Base-by-base conservation (phyloP, 257 asterid genomes). In the Primulina tabacum region DNA sequence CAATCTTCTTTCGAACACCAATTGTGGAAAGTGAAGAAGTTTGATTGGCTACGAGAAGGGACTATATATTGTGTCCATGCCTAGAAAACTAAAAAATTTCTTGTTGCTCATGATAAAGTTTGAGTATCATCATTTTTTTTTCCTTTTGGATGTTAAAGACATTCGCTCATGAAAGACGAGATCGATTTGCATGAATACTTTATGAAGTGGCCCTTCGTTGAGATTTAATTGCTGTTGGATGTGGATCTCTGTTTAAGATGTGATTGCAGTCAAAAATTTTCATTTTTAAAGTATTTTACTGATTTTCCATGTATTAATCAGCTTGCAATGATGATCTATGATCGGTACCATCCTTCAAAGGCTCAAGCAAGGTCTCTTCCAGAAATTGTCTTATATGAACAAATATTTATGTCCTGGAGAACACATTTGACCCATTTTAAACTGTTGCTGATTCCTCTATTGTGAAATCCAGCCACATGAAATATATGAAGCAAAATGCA, bases 301-400 rank as follows among this genome's bases (percentile, higher is more conserved):
- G 75, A 83, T 79, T 73, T 62, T 69, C 69, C 52, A 43, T 71
- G 60, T 72, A 66, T 77, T 72, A 80, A 80, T 80, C 91, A 83
- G 93, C 79, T 83, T 83, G 84, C 88, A 67, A 58, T 75, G 78
- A 82, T 77, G 82, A 86, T 77, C 86, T 77, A 80, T 90, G 88
- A 86, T 78, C 78, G 60, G 68, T 76, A 34, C 74, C 70, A 18
- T 50, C 73, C 69, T 76, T 72, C 82, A 79, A 75, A 78, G 76
- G 76, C 77, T 83, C 75, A 21, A 77, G 77, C 83, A 70, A 74
- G 81, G 75, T 70, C 60, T 70, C 73, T 76, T 65, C 77, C 77
- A 72, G 68, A 62, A 77, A 73, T 71, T 73, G 34, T 69, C 68
- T 68, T 65, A 40, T 64, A 57, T 71, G 17, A 74, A 68, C 71